phyloP scores from a whole-genome alignment of 1,139 yeast genomes.

The Entelexis sorbosivorans region DNA sequence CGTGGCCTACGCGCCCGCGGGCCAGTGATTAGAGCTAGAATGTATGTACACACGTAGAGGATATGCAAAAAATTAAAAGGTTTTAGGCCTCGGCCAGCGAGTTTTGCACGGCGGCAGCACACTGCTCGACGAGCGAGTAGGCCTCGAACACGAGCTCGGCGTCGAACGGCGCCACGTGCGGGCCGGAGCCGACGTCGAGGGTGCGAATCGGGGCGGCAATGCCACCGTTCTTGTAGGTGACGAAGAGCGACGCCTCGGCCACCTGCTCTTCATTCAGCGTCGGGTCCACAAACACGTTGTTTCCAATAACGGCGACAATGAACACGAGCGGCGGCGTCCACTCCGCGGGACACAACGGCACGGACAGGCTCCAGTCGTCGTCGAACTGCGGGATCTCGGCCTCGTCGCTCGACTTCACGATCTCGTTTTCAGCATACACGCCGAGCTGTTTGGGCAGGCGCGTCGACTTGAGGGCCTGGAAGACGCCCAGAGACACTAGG shows the following conservation, averaged over 20 bases:
- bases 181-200: slow-evolving; percentile 18
- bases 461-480: slow-evolving; percentile 71
- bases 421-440: slow-evolving; percentile 18
- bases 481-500: slow-evolving; percentile 63
- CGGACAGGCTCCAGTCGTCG: slow-evolving; percentile 67
- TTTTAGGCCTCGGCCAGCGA: slow-evolving; percentile 12
- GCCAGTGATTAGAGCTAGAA: neutral
- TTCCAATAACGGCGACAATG: slow-evolving; percentile 63
- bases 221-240: slow-evolving; percentile 56
- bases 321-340: slow-evolving; percentile 67
- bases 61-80: neutral
- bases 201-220: slow-evolving; percentile 40
- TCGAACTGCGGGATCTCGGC: slow-evolving; percentile 77
- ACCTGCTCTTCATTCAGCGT: slow-evolving; percentile 77
- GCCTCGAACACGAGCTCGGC: slow-evolving; percentile 20
- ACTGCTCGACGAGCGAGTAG: slow-evolving; percentile 20
- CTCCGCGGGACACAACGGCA: slow-evolving; percentile 34
- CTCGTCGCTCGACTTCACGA: slow-evolving; percentile 39
- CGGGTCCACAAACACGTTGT: slow-evolving; percentile 65
- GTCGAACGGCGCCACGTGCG: slow-evolving; percentile 20
- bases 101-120: slow-evolving; percentile 20
- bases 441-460: slow-evolving; percentile 42
- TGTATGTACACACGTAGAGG: neutral
- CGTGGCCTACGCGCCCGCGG: neutral
- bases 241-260: slow-evolving; percentile 65